These are phyloP conservation scores for Kitagawia praeruptora DNA, from an alignment of 129 eudicot species.

Conservation along the genomic window DNA sequence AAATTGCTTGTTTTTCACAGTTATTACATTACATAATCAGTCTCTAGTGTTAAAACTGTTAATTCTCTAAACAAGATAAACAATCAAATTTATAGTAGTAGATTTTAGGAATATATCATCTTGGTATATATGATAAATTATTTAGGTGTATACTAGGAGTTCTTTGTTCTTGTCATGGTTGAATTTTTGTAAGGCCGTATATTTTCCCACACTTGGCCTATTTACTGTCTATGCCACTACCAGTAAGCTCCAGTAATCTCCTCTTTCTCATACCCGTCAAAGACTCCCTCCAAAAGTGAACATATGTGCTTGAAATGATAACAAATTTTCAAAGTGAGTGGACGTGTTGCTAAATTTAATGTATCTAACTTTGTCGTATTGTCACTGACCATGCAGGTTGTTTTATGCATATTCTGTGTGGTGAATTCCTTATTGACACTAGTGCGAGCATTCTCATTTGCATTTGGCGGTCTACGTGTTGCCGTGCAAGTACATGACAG, in stretches of 20 bases:
- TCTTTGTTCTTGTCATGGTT: background rate
- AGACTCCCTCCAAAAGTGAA: background rate
- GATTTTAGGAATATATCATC: background rate
- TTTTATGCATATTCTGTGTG: slow-evolving; percentile 52
- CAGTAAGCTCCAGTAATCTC: background rate
- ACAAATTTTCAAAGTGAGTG: background rate
- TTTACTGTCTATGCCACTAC: background rate
- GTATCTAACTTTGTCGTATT: background rate
- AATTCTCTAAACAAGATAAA: background rate
- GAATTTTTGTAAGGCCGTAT: background rate
- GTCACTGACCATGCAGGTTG: slow-evolving; percentile 38
- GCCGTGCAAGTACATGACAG: slow-evolving; percentile 71
- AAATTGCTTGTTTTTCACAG: background rate
- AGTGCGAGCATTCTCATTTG: slow-evolving; percentile 87
- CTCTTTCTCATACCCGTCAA: background rate
- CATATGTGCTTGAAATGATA: background rate
- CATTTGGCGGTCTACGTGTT: slow-evolving; percentile 89
- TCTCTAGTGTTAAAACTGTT: background rate
- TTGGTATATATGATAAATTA: background rate
- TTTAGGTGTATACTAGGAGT: too few species aligned
- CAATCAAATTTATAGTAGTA: background rate
- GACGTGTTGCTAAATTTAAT: slow-evolving; percentile 3
- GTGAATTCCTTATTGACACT: slow-evolving; percentile 62
- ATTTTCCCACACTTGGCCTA: background rate
- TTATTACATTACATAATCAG: background rate